Base-by-base conservation (phyloP, 129 eudicot species). In the Scalesia atractyloides region DNA sequence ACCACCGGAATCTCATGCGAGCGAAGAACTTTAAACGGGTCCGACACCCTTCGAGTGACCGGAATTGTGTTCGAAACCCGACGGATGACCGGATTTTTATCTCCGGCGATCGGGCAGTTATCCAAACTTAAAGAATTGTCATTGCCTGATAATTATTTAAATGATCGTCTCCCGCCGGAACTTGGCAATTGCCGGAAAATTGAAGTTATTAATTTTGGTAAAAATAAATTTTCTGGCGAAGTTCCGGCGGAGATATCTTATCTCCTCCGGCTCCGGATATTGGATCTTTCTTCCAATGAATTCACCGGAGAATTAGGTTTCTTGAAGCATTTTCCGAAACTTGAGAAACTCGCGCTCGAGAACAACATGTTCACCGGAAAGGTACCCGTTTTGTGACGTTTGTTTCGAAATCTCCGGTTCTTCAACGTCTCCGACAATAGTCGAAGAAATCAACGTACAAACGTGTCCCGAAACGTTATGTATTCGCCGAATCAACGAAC, bases 361-460 rank as follows among this genome's bases (percentile, higher is more conserved):
- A 82, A 92, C 50, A 93, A 93, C 53, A 79, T 61, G 83, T 92
- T 92, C 62, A n/a, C 85, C 15, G 95, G 90, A 15, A 84, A 84
- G 73, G 76, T 89, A n/a, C 98, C 96, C 4, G 10, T 24, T 0
- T 69, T 92, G 0, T 36, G 89, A 81, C 81, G 80, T 50, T 94
- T 97, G 12, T 94, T 87, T 48, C 68, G 93, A 26, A 94, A 94
- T 62, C 93, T 94, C 64, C 76, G 84, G 68, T 80, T 70, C 53
- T 78, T 90, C 48, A 84, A 90, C 80, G 46, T 90, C 36, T 94
- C 98, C 41, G 96, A 96, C 13, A 94, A 94, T 63, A 78, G 66
- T 15, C 33, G 76, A 17, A 43, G 20, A 79, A 54, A 8, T 60
- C 18, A 0, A 72, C 64, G 9, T 1, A 24, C 4, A 49, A 52